A percentile compares a stretch with the other conserved stretches of the same genome.
Evolutionary conservation across 2,329 filamentous ascomycete genomes (phyloP).

Genomic region (Blumeria graminis): DNA sequence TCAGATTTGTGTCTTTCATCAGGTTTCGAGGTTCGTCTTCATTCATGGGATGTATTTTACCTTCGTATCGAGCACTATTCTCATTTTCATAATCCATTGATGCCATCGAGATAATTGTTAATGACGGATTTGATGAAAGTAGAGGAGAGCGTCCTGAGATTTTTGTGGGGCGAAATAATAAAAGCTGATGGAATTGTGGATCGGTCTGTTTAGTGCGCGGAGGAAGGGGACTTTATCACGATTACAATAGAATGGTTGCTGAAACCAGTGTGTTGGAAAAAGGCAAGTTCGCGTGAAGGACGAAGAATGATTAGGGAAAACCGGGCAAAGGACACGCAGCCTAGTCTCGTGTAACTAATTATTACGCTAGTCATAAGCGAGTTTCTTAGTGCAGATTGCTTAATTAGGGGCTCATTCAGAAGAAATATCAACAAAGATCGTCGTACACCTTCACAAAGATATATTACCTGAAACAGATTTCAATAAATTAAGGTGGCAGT

Average conservation of each 20-base stretch:
- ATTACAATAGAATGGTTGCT: neutral
- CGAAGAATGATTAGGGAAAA: neutral
- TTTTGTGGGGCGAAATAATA: neutral
- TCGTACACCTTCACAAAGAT: too few relatives aligned
- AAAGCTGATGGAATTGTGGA: neutral
- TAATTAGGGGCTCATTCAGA: too few relatives aligned
- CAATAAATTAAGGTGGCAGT: too few relatives aligned
- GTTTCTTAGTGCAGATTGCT: neutral
- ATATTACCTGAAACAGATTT: too few relatives aligned
- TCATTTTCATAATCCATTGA: slow-evolving; percentile 49
- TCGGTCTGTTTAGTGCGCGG: neutral
- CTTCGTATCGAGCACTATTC: slow-evolving; percentile 40
- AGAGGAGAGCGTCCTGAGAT: neutral
- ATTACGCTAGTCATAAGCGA: neutral
- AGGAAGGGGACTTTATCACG: neutral
- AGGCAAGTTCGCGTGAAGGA: neutral
- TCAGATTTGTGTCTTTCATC: slow-evolving; percentile 6
- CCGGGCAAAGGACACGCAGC: neutral
- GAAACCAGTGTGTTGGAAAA: neutral
- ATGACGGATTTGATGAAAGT: slow-evolving; percentile 6
- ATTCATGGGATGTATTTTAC: slow-evolving; percentile 18
- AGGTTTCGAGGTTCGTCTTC: neutral
- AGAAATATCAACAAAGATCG: too few relatives aligned
- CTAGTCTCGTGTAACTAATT: neutral
- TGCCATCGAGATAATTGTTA: slow-evolving; percentile 17